Evolutionary conservation across 2,329 filamentous ascomycete genomes (phyloP).

Genomic region (Talaromyces piceae): DNA sequence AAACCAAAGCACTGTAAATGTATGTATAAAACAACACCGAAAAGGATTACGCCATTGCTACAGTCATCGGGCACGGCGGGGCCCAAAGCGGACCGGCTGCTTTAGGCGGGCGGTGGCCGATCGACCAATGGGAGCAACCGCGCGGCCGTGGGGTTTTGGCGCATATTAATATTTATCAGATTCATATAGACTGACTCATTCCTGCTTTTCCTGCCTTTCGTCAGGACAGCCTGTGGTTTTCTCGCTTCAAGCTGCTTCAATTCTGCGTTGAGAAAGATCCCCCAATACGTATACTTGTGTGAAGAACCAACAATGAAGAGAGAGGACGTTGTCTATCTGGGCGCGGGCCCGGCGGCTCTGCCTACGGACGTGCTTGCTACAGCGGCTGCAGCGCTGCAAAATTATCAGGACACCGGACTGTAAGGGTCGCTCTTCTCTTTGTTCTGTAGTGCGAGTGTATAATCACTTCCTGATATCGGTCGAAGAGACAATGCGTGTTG

Average conservation of each 20-base stretch:
- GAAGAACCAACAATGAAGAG: slow-evolving; percentile 31
- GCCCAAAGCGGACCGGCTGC: neutral
- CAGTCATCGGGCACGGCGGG: neutral
- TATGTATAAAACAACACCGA: neutral
- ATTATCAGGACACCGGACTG: slow-evolving; percentile 74
- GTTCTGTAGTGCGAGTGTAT: neutral
- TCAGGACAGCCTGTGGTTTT: neutral
- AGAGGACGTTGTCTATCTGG: slow-evolving; percentile 75
- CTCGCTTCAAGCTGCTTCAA: neutral
- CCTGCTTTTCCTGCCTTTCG: neutral
- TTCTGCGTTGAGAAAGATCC: neutral
- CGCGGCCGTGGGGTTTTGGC: slow-evolving; percentile 41
- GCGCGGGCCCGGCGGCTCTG: slow-evolving; percentile 80
- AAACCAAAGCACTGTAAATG: neutral
- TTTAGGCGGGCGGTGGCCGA: neutral
- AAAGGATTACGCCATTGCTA: neutral
- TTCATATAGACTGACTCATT: neutral
- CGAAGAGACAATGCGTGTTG: neutral
- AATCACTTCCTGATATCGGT: too few relatives aligned
- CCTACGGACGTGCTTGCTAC: slow-evolving; percentile 73
- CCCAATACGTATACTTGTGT: neutral
- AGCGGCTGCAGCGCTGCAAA: slow-evolving; percentile 68
- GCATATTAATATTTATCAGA: slow-evolving; percentile 31
- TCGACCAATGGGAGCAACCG: neutral
- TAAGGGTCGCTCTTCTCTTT: neutral